A percentile compares a stretch with the other conserved stretches of the same genome.
phyloP scores from a whole-genome alignment of 768 basidiomycete genomes.

The Russula sp. region DNA sequence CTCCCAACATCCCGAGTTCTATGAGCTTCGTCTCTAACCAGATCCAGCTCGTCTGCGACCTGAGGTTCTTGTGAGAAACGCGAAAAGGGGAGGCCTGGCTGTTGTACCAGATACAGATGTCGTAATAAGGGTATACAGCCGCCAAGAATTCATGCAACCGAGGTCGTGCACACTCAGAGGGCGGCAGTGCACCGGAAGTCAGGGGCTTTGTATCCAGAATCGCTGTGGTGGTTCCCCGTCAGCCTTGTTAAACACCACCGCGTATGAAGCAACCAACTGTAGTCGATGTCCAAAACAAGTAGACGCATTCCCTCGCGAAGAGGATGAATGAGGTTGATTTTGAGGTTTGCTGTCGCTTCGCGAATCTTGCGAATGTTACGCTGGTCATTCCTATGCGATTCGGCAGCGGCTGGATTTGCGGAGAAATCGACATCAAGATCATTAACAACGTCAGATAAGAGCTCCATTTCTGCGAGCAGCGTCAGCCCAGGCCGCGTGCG shows the following conservation, averaged over 20 bases:
- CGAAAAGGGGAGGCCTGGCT: neutral
- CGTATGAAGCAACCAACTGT: constrained; percentile 46
- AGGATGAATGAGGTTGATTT: constrained; percentile 68
- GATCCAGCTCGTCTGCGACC: constrained; percentile 84
- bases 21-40: constrained; percentile 87
- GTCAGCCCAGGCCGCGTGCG: neutral
- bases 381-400: constrained; percentile 61
- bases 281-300: constrained; percentile 84
- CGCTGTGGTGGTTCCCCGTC: constrained; percentile 37
- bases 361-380: constrained; percentile 78
- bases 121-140: constrained; percentile 74
- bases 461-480: constrained; percentile 46
- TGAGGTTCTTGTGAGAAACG: constrained; percentile 27
- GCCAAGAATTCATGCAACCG: constrained; percentile 80
- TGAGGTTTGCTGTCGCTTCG: constrained; percentile 60
- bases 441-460: constrained; percentile 65
- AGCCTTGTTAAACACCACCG: neutral
- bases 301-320: constrained; percentile 72
- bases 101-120: constrained; percentile 79
- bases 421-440: constrained; percentile 81
- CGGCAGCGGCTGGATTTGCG: constrained; percentile 52
- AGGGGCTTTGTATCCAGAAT: constrained; percentile 83
- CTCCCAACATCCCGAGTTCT: constrained; percentile 80
- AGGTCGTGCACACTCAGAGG: constrained; percentile 77
- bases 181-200: constrained; percentile 73